Evolutionary conservation across 768 basidiomycete genomes (phyloP).

Genomic region (Jaapia argillacea): DNA sequence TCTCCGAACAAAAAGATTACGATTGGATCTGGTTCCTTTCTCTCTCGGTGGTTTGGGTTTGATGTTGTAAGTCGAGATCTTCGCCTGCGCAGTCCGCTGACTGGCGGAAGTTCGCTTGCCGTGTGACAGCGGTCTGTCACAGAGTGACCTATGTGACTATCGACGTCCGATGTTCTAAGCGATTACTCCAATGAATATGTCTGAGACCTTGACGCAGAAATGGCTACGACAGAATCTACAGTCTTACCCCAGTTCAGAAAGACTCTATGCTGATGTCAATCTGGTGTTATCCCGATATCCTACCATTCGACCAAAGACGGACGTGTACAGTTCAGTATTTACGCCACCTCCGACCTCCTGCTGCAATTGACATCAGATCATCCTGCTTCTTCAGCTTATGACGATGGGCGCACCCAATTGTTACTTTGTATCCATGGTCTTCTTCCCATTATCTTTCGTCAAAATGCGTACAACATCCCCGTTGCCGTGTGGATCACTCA

Average conservation of each 20-base stretch:
- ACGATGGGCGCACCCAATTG: conserved; percentile 89
- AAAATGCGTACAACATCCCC: conserved; percentile 85
- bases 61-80: no score
- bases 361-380: conserved; percentile 10
- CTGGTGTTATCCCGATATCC: conserved; percentile 40
- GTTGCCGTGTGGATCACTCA: conserved; percentile 79
- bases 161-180: no score
- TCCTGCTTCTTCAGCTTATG: conserved; percentile 51
- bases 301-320: conserved; percentile 67
- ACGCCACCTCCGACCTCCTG: conserved; percentile 6
- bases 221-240: conserved; percentile 63
- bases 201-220: conserved; percentile 22
- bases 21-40: no score
- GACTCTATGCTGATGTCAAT: conserved; percentile 57
- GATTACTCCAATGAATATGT: background rate
- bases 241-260: conserved; percentile 43
- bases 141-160: no score
- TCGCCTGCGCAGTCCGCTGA: no score
- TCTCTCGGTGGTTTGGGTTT: no score
- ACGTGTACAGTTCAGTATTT: conserved; percentile 55
- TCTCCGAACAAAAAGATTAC: no score
- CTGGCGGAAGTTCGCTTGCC: no score
- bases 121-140: no score
- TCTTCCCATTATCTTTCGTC: conserved; percentile 74
- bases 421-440: conserved; percentile 88